Evolutionary conservation across 129 eudicot species (phyloP).

Genomic region (sunflower (Helianthus annuus)): DNA sequence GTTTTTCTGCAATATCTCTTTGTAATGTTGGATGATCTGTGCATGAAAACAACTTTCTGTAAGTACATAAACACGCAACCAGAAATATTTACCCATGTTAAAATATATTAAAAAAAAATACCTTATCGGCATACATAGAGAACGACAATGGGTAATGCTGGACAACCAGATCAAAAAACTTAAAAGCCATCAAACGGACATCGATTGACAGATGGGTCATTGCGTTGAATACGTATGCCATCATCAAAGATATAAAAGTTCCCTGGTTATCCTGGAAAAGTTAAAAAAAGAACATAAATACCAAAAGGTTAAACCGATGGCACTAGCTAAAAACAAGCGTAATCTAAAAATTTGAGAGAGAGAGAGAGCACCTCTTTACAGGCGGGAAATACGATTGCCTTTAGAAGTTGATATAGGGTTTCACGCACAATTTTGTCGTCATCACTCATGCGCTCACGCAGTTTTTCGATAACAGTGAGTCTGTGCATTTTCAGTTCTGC

Average conservation of each 20-base stretch:
- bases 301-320: constrained; percentile 14
- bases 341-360: not conserved
- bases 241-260: constrained; percentile 73
- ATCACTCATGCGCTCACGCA: constrained; percentile 95
- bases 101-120: constrained; percentile 25
- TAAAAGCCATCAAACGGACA: constrained; percentile 92
- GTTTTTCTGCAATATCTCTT: constrained; percentile 71
- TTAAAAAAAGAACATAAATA: constrained; percentile 16
- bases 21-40: constrained; percentile 85
- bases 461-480: constrained; percentile 74
- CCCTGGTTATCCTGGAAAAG: constrained; percentile 82
- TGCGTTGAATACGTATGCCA: constrained; percentile 87
- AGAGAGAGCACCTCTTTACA: constrained; percentile 51
- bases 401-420: constrained; percentile 79
- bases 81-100: not conserved
- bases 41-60: not conserved
- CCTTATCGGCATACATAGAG: constrained; percentile 87
- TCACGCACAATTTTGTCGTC: constrained; percentile 93
- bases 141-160: constrained; percentile 71
- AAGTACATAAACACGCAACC: not conserved
- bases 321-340: constrained; percentile 18
- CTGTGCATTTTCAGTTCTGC: constrained; percentile 75
- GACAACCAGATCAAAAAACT: constrained; percentile 75
- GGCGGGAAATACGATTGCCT: constrained; percentile 71
- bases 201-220: constrained; percentile 89